phyloP scores from a whole-genome alignment of 768 basidiomycete genomes.

The Mycena galericulata region DNA sequence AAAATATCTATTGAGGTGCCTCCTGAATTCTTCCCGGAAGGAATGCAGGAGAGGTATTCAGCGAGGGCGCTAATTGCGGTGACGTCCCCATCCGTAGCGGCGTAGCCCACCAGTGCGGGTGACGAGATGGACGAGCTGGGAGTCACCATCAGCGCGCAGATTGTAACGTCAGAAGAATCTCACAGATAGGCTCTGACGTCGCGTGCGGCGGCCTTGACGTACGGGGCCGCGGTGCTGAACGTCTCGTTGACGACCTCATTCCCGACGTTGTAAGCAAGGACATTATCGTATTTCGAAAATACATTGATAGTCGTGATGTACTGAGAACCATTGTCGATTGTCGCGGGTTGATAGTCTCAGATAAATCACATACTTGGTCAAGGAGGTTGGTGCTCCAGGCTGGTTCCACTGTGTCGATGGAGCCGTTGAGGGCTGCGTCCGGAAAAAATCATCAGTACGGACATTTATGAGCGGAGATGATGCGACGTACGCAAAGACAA shows the following conservation, averaged over 20 bases:
- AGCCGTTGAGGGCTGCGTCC: constrained; percentile 68
- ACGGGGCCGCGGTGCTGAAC: constrained; percentile 69
- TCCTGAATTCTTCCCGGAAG: constrained; percentile 61
- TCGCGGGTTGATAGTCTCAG: too few relatives aligned
- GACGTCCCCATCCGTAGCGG: constrained; percentile 79
- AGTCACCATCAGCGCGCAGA: too few relatives aligned
- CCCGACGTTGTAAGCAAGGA: constrained; percentile 91
- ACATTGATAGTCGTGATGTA: constrained; percentile 83
- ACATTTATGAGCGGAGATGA: too few relatives aligned
- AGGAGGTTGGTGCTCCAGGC: constrained; percentile 73
- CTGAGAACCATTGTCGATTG: constrained; percentile 32
- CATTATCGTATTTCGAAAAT: constrained; percentile 89
- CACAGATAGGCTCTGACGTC: constrained; percentile 88
- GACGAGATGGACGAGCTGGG: constrained; percentile 77
- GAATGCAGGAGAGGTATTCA: constrained; percentile 84
- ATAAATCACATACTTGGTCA: constrained; percentile 48
- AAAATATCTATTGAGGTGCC: constrained; percentile 83
- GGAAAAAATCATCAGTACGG: too few relatives aligned
- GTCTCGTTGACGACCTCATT: too few relatives aligned
- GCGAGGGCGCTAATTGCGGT: constrained; percentile 68
- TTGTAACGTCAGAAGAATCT: constrained; percentile 36
- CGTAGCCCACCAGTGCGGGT: constrained; percentile 81
- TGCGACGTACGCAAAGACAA: constrained; percentile 67
- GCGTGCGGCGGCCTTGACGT: constrained; percentile 93
- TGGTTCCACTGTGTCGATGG: constrained; percentile 67